A percentile compares a stretch with the other conserved stretches of the same genome.
Conservation (phyloP, 2,329 filamentous ascomycete genomes). For the Phialophora expanda region DNA sequence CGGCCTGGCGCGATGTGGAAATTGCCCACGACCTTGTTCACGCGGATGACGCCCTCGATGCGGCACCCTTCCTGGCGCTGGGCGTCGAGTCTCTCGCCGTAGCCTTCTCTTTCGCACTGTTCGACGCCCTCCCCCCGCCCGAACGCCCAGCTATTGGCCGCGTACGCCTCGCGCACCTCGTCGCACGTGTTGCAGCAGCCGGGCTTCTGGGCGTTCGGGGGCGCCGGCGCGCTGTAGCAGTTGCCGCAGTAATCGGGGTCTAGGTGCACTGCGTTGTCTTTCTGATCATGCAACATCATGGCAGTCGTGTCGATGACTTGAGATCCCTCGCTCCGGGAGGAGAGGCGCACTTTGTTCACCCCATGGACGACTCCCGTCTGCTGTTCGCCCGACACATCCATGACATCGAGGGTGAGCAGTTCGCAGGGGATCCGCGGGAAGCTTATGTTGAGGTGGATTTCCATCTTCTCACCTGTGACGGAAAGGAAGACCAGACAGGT, state of each 20-base stretch:
- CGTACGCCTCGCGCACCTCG: constrained; percentile 94
- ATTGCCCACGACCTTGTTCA: constrained; percentile 98
- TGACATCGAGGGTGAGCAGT: constrained; percentile 93
- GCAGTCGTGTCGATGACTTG: constrained; percentile 72
- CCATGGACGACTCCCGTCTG: constrained; percentile 94
- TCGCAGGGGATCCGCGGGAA: constrained; percentile 95
- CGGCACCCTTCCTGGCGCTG: constrained; percentile 93
- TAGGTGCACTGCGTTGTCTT: constrained; percentile 76
- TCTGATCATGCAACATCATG: constrained; percentile 67
- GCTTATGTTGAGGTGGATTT: constrained; percentile 96
- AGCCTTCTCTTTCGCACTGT: constrained; percentile 94
- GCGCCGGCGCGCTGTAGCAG: constrained; percentile 85
- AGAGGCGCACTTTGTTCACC: constrained; percentile 85
- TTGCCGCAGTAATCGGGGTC: constrained; percentile 90
- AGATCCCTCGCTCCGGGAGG: constrained; percentile 74
- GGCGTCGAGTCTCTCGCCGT: constrained; percentile 82
- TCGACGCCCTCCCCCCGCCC: constrained; percentile 89
- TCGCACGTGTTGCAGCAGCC: constrained; percentile 98
- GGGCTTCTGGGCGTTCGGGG: constrained; percentile 72
- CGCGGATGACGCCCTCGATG: constrained; percentile 86
- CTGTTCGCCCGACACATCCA: constrained; percentile 98
- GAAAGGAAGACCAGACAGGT: not conserved
- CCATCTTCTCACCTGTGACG: constrained; percentile 86
- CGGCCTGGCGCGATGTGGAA: constrained; percentile 97
- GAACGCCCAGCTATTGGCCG: constrained; percentile 88